These are phyloP conservation scores for Elsinoe fawcettii DNA, from an alignment of 2,329 filamentous ascomycete genomes.

Conservation along the genomic window DNA sequence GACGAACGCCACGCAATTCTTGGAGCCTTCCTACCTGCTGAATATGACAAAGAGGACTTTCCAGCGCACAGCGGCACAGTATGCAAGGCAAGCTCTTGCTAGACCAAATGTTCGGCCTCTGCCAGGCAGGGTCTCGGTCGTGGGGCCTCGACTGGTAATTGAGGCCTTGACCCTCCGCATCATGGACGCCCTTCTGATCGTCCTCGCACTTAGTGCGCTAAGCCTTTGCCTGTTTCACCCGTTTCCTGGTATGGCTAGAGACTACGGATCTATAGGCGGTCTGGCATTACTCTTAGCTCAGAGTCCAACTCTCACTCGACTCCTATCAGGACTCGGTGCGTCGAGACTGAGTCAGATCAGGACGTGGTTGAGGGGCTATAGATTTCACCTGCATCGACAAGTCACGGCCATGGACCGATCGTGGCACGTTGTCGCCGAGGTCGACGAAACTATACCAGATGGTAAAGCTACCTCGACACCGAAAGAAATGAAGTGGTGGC, in stretches of 20 bases:
- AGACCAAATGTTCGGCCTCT: too few species aligned
- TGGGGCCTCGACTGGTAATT: not conserved
- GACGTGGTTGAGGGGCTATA: not conserved
- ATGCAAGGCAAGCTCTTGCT: not conserved
- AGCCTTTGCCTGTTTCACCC: not conserved
- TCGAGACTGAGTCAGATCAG: not conserved
- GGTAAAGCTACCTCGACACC: not conserved
- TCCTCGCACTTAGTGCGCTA: not conserved
- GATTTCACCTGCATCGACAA: not conserved
- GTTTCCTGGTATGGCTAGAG: not conserved
- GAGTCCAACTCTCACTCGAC: not conserved
- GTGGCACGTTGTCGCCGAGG: not conserved
- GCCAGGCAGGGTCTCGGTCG: too few species aligned
- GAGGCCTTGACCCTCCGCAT: not conserved
- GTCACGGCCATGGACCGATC: not conserved
- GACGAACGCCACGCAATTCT: too few species aligned
- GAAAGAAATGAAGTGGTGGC: constrained; percentile 7
- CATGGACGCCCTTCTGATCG: not conserved
- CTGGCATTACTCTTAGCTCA: not conserved
- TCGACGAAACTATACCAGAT: not conserved
- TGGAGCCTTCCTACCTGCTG: too few species aligned
- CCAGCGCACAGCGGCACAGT: not conserved
- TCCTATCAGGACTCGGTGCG: not conserved
- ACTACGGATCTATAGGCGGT: not conserved
- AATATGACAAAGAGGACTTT: too few species aligned